Percentiles rank a stretch among this genome's conserved stretches.
phyloP scores from a whole-genome alignment of 371 early-diverging fungal species.

The Saksenaea vasiformis region DNA sequence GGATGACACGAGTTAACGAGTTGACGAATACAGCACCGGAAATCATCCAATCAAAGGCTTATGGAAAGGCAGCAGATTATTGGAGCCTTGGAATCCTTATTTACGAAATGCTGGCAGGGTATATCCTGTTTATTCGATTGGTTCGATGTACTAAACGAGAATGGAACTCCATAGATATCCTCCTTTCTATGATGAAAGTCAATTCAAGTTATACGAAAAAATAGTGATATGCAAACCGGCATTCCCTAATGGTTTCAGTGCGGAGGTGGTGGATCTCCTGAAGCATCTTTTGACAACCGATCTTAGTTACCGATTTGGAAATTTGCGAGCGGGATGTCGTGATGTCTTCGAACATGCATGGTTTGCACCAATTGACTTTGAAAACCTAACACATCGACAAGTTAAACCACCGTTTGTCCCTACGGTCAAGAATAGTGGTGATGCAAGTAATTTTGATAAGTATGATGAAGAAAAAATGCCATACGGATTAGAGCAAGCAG shows the following conservation, averaged over 20 bases:
- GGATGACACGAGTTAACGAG: constrained; percentile 43
- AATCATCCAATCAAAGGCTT: constrained; percentile 94
- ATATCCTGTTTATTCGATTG: constrained; percentile 21
- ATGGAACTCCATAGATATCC: constrained; percentile 37
- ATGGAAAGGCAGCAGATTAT: constrained; percentile 96
- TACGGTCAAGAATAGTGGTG: constrained; percentile 75
- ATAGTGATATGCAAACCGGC: constrained; percentile 58
- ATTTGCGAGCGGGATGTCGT: constrained; percentile 78
- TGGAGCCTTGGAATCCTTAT: constrained; percentile 96
- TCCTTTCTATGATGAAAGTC: constrained; percentile 92
- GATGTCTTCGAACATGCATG: constrained; percentile 93
- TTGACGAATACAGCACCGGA: constrained; percentile 92
- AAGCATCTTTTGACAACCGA: constrained; percentile 84
- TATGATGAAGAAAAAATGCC: constrained; percentile 76
- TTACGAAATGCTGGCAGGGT: constrained; percentile 91
- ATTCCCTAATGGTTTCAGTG: constrained; percentile 83
- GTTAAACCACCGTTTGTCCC: constrained; percentile 91
- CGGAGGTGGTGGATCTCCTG: constrained; percentile 83
- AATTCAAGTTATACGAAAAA: constrained; percentile 88
- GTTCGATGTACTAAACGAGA: neutral
- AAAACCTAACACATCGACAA: constrained; percentile 64
- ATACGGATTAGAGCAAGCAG: constrained; percentile 43
- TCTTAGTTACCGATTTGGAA: constrained; percentile 86
- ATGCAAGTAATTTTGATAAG: constrained; percentile 90
- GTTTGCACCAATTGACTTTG: constrained; percentile 95